phyloP scores from a whole-genome alignment of 2,329 filamentous ascomycete species.

The Pleoardoris graminearum region DNA sequence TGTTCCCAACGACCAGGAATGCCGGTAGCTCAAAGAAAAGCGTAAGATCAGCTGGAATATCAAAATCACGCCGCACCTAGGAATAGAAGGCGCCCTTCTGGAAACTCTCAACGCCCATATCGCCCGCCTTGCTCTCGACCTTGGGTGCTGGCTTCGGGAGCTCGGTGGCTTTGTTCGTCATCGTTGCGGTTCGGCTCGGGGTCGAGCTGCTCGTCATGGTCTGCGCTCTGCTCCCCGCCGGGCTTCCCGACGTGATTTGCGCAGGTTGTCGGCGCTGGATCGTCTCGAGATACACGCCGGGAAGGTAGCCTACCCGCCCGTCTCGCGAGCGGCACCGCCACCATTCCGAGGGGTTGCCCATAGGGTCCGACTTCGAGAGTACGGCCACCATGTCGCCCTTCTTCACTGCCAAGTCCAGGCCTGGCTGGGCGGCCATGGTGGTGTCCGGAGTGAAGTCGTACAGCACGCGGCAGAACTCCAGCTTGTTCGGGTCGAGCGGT shows the following conservation, averaged over 20 bases:
- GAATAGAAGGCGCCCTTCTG: constrained; percentile 72
- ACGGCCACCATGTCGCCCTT: constrained; percentile 97
- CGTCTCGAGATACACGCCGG: constrained; percentile 83
- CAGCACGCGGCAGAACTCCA: constrained; percentile 93
- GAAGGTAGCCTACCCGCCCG: constrained; percentile 87
- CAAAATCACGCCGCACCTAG: constrained; percentile 38
- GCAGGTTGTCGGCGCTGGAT: constrained; percentile 61
- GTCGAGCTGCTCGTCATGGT: constrained; percentile 57
- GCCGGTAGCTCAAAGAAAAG: too few relatives aligned
- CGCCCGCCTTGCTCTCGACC: constrained; percentile 62
- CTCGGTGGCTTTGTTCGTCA: constrained; percentile 48
- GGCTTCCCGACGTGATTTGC: constrained; percentile 50
- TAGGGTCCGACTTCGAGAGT: constrained; percentile 86
- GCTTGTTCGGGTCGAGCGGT: constrained; percentile 80
- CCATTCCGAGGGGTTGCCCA: constrained; percentile 93
- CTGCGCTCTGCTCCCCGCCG: constrained; percentile 55
- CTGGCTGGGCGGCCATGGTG: constrained; percentile 56
- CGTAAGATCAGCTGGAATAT: too few relatives aligned
- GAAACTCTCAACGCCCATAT: constrained; percentile 70
- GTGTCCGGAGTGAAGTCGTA: constrained; percentile 91
- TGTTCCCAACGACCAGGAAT: background rate
- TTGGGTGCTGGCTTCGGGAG: constrained; percentile 49
- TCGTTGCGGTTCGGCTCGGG: constrained; percentile 48
- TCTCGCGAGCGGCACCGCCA: constrained; percentile 93
- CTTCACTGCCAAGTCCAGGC: constrained; percentile 86